Base-by-base conservation (phyloP, 495 filamentous ascomycete species). In the Filosporella fistucella region DNA sequence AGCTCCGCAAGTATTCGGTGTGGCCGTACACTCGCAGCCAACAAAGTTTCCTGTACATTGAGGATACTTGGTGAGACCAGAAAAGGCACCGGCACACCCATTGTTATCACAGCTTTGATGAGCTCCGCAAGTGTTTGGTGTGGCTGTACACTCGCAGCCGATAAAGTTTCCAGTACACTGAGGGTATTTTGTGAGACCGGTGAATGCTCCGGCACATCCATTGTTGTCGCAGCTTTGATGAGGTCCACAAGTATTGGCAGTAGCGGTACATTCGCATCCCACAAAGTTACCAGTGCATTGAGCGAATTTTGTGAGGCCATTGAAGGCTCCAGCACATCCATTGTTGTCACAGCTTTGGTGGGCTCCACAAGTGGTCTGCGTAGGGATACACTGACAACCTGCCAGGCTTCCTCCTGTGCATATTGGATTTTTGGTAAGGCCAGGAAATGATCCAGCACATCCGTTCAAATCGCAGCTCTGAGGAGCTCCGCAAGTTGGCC, bases 391-490 rank as follows among this genome's bases (percentile, higher is more conserved):
- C 13, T 29, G 14, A 21, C 35, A 42, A n/a, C 36, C 34, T 4
- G 24, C 44, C 14, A 47, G 37, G 21, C 24, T 36, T 3, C 23
- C 42, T 2, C 17, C 42, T 14, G 36, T 42, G 17, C 34, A 42
- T 13, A 14, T 12, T 10, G 34, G 34, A 22, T 23, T 35, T 20
- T 12, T 36, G 3, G 22, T 32, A 12, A 39, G 25, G 7, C 22
- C 13, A 18, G 30, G 17, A 32, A 40, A 40, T 17, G 36, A 17
- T 10, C 46, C 37, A 6, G 35, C 35, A 49, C 46, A 49, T 3
- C 36, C 36, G 16, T 49, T 40, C 20, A 49, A 23, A 30, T 49
- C 46, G 37, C 46, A 49, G 23, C 36, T 33, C 24, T 49, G 46
- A 17, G 5, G 36, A 17, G 21, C 12, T 5, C 14, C 4, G 11